Evolutionary conservation across 805 yeast species (phyloP), one percentile per base, ranked within the genome.

Genomic region (Candida koratica): DNA sequence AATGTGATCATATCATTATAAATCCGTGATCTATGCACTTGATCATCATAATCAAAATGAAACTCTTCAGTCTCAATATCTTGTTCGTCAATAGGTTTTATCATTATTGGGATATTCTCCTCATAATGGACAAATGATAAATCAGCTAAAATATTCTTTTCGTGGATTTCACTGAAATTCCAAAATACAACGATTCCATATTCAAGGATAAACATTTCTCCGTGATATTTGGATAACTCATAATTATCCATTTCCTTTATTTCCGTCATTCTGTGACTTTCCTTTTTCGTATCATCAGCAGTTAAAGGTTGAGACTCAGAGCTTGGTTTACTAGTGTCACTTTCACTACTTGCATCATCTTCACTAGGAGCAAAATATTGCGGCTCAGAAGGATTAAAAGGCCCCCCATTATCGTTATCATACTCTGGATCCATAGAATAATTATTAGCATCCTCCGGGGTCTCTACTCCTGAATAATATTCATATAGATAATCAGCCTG

Each of bases 161-260:
- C 98, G 53, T 93, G 96, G 6, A 76, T 69, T 53, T 88, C 96
- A 2, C 90, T 79, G 49, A 93, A 88, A 53, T 93, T 93, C 98
- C 98, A 93, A 52, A 93, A 89, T 14, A 93, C 97, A n/a, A 93
- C 87, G 10, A 90, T 95, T 14, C 98, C 98, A 55, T 93, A 93
- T 36, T 78, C 80, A 55, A 90, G 79, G 10, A 93, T 75, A 52
- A 93, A 93, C 69, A 93, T 73, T 52, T 90, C 97, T 0, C 96
- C 90, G 37, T 67, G 70, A 54, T 81, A 85, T 44, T 75, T 76
- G 3, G 73, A 60, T 33, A 73, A 64, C 40, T 77, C 79, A 0
- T 34, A 22, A 17, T 23, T n/a, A 34, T 28, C 28, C 17, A 20
- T 17, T 3, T 28, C 37, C 12, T 32, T 28, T 13, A 32, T 16